Evolutionary conservation across 257 asterid species (phyloP), one percentile per base, ranked within the genome.

Genomic region (Lithospermum erythrorhizon): DNA sequence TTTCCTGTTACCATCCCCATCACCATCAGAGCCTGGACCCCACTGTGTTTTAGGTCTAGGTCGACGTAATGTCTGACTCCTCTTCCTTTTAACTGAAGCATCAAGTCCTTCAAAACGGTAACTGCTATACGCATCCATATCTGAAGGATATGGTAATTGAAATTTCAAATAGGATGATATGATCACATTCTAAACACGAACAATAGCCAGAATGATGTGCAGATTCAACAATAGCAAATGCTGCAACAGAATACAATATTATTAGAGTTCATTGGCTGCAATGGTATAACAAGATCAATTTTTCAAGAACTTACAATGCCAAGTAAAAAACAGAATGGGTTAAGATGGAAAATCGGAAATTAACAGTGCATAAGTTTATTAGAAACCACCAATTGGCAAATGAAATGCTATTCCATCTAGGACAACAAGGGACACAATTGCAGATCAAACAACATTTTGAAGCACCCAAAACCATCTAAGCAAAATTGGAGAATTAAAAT

Each of bases 31-130:
- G 49, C 96, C 81, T 11, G 68, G 65, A 53, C 68, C 72, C 35
- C 80, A 47, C 65, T 77, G 84, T 4, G 78, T 79, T 57, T 86
- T 88, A 2, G 89, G 82, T 76, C 83, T 89, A 60, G 86, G 96
- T 22, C 94, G 80, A 47, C 97, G 85, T 60, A 77, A 75, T 17
- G 83, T 76, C 61, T 75, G 90, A 70, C 86, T 93, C 76, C 99
- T 86, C 83, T 59, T 89, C 80, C 73, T 93, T 69, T 80, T 89
- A 27, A 70, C 61, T 59, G 82, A 51, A 67, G 63, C 70, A 54
- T 73, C 85, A 61, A 58, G 49, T 63, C 80, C 72, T 51, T 89
- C 96, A 68, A 70, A 53, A 48, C 63, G 81, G 68, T 86, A 69
- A 58, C 69, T 82, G 68, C 68, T 70, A 61, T 78, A 63, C 56